Evolutionary conservation across 208 protist genomes (phyloP).

Genomic region (Angomonas ambiguus): DNA sequence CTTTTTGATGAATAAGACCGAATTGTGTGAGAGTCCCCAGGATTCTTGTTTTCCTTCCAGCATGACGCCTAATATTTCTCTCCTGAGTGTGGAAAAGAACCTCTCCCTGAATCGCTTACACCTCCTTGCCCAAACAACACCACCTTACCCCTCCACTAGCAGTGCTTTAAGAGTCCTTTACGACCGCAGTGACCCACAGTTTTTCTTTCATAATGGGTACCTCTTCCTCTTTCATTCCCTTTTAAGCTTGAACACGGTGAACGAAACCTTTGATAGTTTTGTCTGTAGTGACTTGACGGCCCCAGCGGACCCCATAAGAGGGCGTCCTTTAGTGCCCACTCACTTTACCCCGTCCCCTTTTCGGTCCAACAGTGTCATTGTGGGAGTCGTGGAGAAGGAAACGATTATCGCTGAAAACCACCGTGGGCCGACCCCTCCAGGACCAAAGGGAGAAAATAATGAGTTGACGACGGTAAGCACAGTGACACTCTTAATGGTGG

Average conservation of each 20-base stretch:
- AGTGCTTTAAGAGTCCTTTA: background rate
- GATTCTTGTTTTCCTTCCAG: background rate
- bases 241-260: background rate
- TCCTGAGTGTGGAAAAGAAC: background rate
- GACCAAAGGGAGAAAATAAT: background rate
- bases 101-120: background rate
- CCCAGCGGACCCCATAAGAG: background rate
- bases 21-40: background rate
- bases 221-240: background rate
- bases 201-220: background rate
- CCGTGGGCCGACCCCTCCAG: background rate
- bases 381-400: too few relatives aligned
- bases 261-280: background rate
- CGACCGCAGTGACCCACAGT: background rate
- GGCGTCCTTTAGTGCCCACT: background rate
- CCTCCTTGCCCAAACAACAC: background rate
- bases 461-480: background rate
- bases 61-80: background rate
- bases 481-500: background rate
- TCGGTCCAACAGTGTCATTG: background rate
- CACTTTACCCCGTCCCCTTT: background rate
- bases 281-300: background rate
- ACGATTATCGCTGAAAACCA: too few relatives aligned
- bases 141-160: too few relatives aligned
- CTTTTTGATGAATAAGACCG: conserved; percentile 6